Evolutionary conservation across 2,329 filamentous ascomycete genomes (phyloP).

Genomic region (Fusarium burgessii): DNA sequence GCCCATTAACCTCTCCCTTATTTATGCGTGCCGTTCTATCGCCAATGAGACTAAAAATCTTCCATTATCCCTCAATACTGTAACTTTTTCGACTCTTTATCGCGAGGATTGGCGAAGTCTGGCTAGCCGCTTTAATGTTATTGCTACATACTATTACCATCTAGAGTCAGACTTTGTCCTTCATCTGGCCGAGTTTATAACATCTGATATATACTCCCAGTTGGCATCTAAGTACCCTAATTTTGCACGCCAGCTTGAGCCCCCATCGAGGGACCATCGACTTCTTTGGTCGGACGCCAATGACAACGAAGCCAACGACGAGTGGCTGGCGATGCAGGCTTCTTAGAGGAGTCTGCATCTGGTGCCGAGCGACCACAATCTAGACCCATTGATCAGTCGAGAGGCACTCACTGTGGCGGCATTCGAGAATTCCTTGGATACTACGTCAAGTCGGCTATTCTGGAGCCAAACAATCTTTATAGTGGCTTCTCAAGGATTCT

Average conservation of each 20-base stretch:
- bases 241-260: accelerated
- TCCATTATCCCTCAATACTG: not conserved
- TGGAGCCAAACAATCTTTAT: too few species aligned
- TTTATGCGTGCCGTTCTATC: constrained; percentile 19
- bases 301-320: too few species aligned
- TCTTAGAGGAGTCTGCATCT: not conserved
- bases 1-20: constrained; percentile 19
- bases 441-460: too few species aligned
- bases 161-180: not conserved
- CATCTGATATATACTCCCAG: not conserved
- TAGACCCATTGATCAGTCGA: too few species aligned
- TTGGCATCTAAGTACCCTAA: not conserved
- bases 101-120: not conserved
- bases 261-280: not conserved
- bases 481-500: too few species aligned
- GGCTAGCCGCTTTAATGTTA: constrained; percentile 3
- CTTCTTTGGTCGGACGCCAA: too few species aligned
- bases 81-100: constrained; percentile 14
- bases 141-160: accelerated
- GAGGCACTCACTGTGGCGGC: too few species aligned
- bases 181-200: not conserved
- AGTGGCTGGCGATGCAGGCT: too few species aligned
- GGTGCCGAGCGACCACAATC: too few species aligned
- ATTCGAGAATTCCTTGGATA: too few species aligned
- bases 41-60: constrained; percentile 1